Conservation (phyloP, 2,329 filamentous ascomycete species). For the Colletotrichum liaoningense region DNA sequence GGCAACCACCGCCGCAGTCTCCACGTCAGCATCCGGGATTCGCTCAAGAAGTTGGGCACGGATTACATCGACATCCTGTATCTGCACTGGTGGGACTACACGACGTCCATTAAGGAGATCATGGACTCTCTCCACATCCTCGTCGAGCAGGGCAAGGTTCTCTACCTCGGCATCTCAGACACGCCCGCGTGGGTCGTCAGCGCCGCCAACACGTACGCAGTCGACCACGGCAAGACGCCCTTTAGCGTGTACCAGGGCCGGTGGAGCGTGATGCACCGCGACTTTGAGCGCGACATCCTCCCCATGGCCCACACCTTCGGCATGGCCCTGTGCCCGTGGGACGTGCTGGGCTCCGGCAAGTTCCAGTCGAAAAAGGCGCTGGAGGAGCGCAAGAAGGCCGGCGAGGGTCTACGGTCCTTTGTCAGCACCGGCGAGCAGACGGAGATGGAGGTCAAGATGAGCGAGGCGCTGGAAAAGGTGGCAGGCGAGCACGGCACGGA, state of each 20-base stretch:
- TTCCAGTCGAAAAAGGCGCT: constrained; percentile 56
- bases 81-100: constrained; percentile 58
- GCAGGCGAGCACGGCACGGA: constrained; percentile 65
- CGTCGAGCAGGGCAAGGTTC: constrained; percentile 53
- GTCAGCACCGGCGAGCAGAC: constrained; percentile 47
- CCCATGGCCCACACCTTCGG: constrained; percentile 54
- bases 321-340: constrained; percentile 70
- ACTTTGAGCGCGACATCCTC: constrained; percentile 55
- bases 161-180: constrained; percentile 55
- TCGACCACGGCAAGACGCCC: constrained; percentile 47
- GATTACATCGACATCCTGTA: constrained; percentile 58
- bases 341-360: constrained; percentile 65
- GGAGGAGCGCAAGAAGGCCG: constrained; percentile 44
- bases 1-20: constrained; percentile 58
- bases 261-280: constrained; percentile 48
- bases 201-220: constrained; percentile 52
- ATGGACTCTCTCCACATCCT: constrained; percentile 55
- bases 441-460: constrained; percentile 63
- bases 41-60: constrained; percentile 56
- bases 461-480: constrained; percentile 69
- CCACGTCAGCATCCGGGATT: constrained; percentile 53
- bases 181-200: constrained; percentile 53
- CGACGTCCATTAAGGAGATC: constrained; percentile 54
- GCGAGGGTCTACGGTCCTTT: constrained; percentile 51
- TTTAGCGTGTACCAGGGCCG: constrained; percentile 54